Evolutionary conservation across 1,139 yeast species (phyloP).

Genomic region (Sugiyamaella sp.): DNA sequence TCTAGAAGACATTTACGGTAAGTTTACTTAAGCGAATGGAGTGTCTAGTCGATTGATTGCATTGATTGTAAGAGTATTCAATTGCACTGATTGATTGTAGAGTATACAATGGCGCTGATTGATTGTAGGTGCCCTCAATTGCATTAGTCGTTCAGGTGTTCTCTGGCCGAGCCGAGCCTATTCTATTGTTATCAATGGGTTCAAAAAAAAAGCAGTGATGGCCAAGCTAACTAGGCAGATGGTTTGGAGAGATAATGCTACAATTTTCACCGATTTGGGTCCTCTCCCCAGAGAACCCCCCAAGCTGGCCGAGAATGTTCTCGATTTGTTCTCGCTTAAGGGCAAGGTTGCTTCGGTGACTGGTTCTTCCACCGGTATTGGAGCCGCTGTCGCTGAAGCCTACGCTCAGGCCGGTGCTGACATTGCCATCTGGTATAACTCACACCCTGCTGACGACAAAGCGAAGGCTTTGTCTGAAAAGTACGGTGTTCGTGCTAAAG

Average conservation of each 20-base stretch:
- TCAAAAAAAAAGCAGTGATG: background rate
- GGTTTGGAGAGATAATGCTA: constrained; percentile 25
- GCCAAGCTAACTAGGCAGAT: constrained; percentile 6
- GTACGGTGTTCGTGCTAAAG: constrained; percentile 67
- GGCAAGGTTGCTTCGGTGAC: constrained; percentile 89
- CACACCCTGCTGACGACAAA: constrained; percentile 61
- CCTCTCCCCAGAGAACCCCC: constrained; percentile 43
- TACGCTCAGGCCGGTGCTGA: constrained; percentile 92
- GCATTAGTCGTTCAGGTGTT: too few species aligned
- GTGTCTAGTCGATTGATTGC: too few species aligned
- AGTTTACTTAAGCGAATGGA: too few species aligned
- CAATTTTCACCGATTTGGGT: constrained; percentile 41
- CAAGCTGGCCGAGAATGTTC: constrained; percentile 39
- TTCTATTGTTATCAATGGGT: background rate
- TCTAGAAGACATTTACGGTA: too few species aligned
- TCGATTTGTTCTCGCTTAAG: constrained; percentile 52
- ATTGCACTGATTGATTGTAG: too few species aligned
- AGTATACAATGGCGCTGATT: too few species aligned
- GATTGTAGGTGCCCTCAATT: too few species aligned
- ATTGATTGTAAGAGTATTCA: too few species aligned
- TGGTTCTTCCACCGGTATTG: constrained; percentile 87
- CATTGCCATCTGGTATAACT: constrained; percentile 81
- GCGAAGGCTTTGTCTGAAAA: constrained; percentile 60
- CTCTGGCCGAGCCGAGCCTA: background rate
- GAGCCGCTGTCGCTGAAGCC: constrained; percentile 81